Percentiles rank a stretch among this genome's conserved stretches.
phyloP scores from a whole-genome alignment of 768 basidiomycete genomes.

The Rubroboletus pulcherrimus region DNA sequence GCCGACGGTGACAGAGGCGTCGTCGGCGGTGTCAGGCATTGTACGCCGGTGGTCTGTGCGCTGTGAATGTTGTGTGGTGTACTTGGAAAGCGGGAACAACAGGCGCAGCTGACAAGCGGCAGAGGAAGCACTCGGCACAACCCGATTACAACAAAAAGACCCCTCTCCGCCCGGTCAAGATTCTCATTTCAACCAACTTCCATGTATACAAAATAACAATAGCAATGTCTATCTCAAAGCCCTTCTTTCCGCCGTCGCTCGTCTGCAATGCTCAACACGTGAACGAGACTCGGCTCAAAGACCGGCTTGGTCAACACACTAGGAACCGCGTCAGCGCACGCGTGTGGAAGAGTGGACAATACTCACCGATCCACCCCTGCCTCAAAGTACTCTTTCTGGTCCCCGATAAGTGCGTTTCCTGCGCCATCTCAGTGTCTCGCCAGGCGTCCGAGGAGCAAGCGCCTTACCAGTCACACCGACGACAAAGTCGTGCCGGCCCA shows the following conservation, averaged over 20 bases:
- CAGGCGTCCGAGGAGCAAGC: background rate
- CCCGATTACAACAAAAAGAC: slow-evolving; percentile 29
- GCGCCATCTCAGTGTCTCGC: slow-evolving; percentile 9
- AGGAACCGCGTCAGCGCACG: slow-evolving; percentile 4
- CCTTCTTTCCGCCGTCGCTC: slow-evolving; percentile 33
- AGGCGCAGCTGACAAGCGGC: slow-evolving; percentile 31
- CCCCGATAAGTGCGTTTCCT: slow-evolving; percentile 55
- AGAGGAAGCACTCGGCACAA: slow-evolving; percentile 33
- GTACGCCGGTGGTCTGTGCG: slow-evolving; percentile 31
- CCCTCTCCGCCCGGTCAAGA: background rate
- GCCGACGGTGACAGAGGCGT: slow-evolving; percentile 6
- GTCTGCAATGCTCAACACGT: slow-evolving; percentile 40
- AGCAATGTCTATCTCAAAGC: background rate
- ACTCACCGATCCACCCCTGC: slow-evolving; percentile 75
- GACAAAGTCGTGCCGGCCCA: slow-evolving; percentile 72
- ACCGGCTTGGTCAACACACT: slow-evolving; percentile 83
- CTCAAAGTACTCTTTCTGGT: slow-evolving; percentile 71
- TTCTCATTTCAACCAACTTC: slow-evolving; percentile 2
- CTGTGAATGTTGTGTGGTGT: slow-evolving; percentile 22
- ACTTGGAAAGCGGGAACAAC: slow-evolving; percentile 28
- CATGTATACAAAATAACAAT: background rate
- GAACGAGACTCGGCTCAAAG: slow-evolving; percentile 48
- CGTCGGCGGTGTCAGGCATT: slow-evolving; percentile 28
- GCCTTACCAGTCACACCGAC: slow-evolving; percentile 70
- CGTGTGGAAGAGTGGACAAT: background rate